Base-by-base conservation (phyloP, 176 grass and related monocot genomes). In the Tillandsia leiboldiana region DNA sequence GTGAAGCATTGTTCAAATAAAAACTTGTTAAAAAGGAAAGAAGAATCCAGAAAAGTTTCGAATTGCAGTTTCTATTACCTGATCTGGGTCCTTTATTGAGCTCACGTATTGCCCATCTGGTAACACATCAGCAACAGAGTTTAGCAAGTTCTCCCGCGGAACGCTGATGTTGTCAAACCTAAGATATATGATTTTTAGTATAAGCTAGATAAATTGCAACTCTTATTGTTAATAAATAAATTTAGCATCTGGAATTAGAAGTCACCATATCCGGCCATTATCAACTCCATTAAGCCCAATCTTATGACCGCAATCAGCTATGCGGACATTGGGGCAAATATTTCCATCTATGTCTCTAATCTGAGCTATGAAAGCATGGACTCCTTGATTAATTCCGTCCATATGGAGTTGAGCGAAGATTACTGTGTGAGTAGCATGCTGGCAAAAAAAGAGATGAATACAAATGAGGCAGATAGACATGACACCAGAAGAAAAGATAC, bases 261-360 rank as follows among this genome's bases (percentile, higher is more conserved):
- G 80, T 92, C 75, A 97, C 93, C 93, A 97, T 72, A 97, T 97
- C n/a, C 84, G 86, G 51, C 93, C 93, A 87, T 97, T 97, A 76
- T 97, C 93, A 82, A 97, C 93, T 53, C 93, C 93, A 67, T 97
- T 97, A 51, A 97, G 64, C 69, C 93, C 93, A 81, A 90, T 92
- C 50, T 97, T 97, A 79, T 97, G 93, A 53, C 93, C 93, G 77
- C 93, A 97, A n/a, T 92, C 93, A 83, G 89, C 93, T 81, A 92
- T 97, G 73, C 72, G 74, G 64, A 97, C 71, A 79, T 92, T 85
- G 72, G 89, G 82, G 66, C 87, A 70, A 48, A 90, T 53, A 75
- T 79, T 87, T 77, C 87, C 86, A 77, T 90, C 58, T 73, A 76
- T 66, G 82, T 97, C 93, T 74, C 93, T 87, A 49, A 97, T 92